These are phyloP conservation scores for Helianthus annuus DNA, from an alignment of 129 eudicot genomes.

Conservation along the genomic window DNA sequence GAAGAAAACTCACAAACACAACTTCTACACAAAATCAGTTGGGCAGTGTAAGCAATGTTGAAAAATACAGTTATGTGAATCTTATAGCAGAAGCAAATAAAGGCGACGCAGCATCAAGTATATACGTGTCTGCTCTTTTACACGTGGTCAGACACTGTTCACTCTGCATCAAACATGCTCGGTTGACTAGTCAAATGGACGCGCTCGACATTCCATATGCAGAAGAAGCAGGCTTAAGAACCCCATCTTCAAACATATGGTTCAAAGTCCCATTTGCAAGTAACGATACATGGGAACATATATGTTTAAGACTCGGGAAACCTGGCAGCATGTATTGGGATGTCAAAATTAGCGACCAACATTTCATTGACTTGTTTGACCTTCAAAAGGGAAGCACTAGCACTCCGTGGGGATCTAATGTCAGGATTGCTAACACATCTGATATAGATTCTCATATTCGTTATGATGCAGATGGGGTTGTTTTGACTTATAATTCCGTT, in stretches of 20 bases:
- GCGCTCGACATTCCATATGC: slow-evolving; percentile 84
- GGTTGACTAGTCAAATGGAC: slow-evolving; percentile 95
- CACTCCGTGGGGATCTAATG: slow-evolving; percentile 85
- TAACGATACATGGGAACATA: slow-evolving; percentile 76
- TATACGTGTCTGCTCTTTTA: slow-evolving; percentile 77
- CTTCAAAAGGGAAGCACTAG: slow-evolving; percentile 79
- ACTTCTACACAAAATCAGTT: slow-evolving; percentile 30
- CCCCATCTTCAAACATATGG: slow-evolving; percentile 82
- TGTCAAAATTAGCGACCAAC: slow-evolving; percentile 87
- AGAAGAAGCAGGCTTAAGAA: slow-evolving; percentile 83
- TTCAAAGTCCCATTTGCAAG: slow-evolving; percentile 79
- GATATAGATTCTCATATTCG: slow-evolving; percentile 93
- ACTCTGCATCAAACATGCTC: slow-evolving; percentile 89
- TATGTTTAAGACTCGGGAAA: slow-evolving; percentile 81
- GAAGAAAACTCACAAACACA: slow-evolving; percentile 47
- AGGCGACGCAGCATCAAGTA: slow-evolving; percentile 75
- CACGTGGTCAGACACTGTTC: slow-evolving; percentile 94
- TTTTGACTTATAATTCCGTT: slow-evolving; percentile 82
- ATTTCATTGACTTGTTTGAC: slow-evolving; percentile 89
- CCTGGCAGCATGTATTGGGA: slow-evolving; percentile 99
- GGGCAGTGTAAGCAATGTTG: slow-evolving; percentile 33
- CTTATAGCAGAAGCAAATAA: slow-evolving; percentile 89
- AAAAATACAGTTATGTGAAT: slow-evolving; percentile 58
- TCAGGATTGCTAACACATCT: slow-evolving; percentile 86
- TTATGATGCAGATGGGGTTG: slow-evolving; percentile 91